Evolutionary conservation across 441 rosid genomes (phyloP), one percentile per base, ranked within the genome.

Genomic region (Gossypium davidsonii): DNA sequence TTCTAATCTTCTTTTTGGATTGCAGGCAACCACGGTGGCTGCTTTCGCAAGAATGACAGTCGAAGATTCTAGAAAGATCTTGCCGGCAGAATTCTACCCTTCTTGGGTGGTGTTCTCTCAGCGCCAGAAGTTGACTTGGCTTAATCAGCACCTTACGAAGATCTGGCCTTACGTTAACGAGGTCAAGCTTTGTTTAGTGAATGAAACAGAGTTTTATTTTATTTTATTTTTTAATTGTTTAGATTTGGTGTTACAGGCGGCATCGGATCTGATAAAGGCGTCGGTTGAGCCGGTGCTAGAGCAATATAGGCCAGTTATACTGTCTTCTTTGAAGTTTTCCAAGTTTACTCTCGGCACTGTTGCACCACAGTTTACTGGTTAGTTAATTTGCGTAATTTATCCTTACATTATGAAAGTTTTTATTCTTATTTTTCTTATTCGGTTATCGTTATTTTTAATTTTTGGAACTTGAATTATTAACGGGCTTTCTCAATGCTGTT

Each of bases 281-380:
- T 89, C 90, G 0, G 98, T 92, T 25, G 99, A 92, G 87, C 99
- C 99, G 42, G 70, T 92, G 75, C 93, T 95, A 5, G 96, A 91
- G 76, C 92, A 92, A 72, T 88, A 95, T 72, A 87, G 90, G 72
- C 99, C 98, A n/a, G 76, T 86, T 42, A 51, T 92, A 49, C 60
- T 95, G 26, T 83, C 94, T 1, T 92, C 99, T 58, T 83, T 95
- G 44, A 92, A 85, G 55, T 92, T 94, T 78, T 94, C 99, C 73
- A 92, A 83, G 85, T 85, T 94, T 39, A 92, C 97, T 66, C 98
- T 94, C 3, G 99, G 99, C 34, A 91, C 99, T n/a, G 96, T 95
- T 65, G 97, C 98, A 56, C 99, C 98, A 20, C 98, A 95, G 56
- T 93, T 95, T 74, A 95, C 97, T 77, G 99, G 99, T 91, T 58